phyloP scores from a whole-genome alignment of 441 rosid species.

The Pelargonium cotyledonis region DNA sequence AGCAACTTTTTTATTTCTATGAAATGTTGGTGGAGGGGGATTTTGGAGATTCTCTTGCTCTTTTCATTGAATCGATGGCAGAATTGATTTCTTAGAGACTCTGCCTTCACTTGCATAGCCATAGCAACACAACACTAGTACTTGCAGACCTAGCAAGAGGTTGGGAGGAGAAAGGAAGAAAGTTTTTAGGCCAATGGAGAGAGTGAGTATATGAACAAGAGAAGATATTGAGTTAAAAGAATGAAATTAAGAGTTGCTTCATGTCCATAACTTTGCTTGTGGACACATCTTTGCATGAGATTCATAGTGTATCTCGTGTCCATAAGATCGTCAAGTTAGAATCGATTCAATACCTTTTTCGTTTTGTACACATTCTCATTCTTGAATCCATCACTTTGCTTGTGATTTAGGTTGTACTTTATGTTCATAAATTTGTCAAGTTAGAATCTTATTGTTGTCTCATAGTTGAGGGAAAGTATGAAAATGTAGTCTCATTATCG shows the following conservation, averaged over 20 bases:
- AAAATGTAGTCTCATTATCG: too few relatives aligned
- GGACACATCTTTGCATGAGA: not conserved
- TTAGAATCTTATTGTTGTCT: too few relatives aligned
- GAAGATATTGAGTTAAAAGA: not conserved
- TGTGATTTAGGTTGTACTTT: too few relatives aligned
- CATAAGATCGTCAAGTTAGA: not conserved
- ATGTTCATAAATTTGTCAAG: too few relatives aligned
- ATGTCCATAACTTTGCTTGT: not conserved
- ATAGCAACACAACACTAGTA: not conserved
- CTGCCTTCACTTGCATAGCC: not conserved
- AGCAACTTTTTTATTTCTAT: too few relatives aligned
- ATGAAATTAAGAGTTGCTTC: not conserved
- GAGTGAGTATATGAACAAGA: not conserved
- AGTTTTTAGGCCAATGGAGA: not conserved
- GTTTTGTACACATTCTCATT: not conserved
- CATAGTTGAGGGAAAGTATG: too few relatives aligned
- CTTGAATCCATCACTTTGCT: not conserved
- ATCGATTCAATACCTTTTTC: not conserved
- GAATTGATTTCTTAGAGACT: not conserved
- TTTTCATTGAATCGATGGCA: not conserved
- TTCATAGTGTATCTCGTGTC: not conserved
- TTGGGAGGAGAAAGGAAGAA: not conserved
- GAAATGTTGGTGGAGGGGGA: too few relatives aligned
- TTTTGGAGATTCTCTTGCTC: not conserved
- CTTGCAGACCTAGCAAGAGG: not conserved